Conservation (phyloP, 1,284 basidiomycete species). For the Wallemia mellicola region DNA sequence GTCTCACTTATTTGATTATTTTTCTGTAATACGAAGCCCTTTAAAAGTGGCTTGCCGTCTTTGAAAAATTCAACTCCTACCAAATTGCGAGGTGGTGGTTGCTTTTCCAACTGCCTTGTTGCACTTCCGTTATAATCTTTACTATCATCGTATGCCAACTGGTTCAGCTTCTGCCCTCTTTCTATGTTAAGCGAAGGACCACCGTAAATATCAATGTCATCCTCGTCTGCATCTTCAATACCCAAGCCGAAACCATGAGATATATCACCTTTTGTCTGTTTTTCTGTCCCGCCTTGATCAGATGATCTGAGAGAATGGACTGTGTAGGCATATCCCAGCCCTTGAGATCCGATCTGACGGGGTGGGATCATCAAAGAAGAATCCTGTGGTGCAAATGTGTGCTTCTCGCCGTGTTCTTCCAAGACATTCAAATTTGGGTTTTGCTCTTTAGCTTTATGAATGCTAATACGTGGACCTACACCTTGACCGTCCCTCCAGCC, state of each 20-base stretch:
- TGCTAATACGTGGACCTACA: conserved; percentile 63
- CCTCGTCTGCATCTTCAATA: conserved; percentile 62
- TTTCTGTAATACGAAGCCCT: conserved; percentile 41
- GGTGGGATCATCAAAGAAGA: conserved; percentile 30
- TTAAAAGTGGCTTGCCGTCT: conserved; percentile 40
- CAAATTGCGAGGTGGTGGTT: background rate
- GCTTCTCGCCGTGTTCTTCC: conserved; percentile 28
- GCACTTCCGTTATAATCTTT: background rate
- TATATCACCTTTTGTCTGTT: background rate
- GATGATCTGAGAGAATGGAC: conserved; percentile 9
- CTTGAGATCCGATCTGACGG: conserved; percentile 42
- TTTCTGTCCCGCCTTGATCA: conserved; percentile 16
- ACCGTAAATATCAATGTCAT: conserved; percentile 56
- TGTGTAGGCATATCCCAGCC: conserved; percentile 32
- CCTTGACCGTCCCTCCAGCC: conserved; percentile 83
- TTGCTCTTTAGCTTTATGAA: conserved; percentile 28
- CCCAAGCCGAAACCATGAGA: conserved; percentile 34
- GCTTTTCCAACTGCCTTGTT: background rate
- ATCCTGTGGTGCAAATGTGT: conserved; percentile 59
- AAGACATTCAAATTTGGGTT: conserved; percentile 23
- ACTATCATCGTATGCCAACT: background rate
- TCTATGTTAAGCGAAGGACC: background rate
- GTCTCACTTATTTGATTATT: conserved; percentile 37
- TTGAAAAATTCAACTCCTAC: conserved; percentile 22
- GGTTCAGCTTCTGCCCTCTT: background rate